A percentile compares a stretch with the other conserved stretches of the same genome.
These are phyloP conservation scores for Linnemannia schmuckeri DNA, from an alignment of 192 early-diverging fungal genomes.

Conservation along the genomic window DNA sequence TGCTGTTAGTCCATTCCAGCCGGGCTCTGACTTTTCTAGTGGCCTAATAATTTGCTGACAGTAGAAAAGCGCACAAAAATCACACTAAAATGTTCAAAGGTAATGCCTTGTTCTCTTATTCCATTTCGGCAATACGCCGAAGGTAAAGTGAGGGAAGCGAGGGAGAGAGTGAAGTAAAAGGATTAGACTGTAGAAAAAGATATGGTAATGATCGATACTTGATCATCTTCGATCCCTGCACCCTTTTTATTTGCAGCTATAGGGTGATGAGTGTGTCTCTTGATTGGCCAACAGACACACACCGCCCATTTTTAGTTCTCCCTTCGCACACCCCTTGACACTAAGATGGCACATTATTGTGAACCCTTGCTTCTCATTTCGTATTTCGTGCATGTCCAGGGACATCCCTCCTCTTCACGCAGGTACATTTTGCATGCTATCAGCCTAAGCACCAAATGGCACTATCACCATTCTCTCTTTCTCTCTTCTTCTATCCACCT, in stretches of 20 bases:
- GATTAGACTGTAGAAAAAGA: not conserved
- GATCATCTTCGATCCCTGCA: too few relatives aligned
- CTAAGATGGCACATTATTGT: not conserved
- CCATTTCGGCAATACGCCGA: not conserved
- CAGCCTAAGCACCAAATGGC: not conserved
- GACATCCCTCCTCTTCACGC: not conserved
- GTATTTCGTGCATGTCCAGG: too few relatives aligned
- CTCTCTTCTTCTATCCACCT: not conserved
- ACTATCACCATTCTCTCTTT: not conserved
- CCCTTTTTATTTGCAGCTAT: too few relatives aligned
- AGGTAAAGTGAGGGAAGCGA: not conserved
- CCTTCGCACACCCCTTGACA: not conserved
- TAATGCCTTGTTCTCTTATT: not conserved
- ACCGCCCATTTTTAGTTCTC: not conserved
- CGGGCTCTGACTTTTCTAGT: not conserved
- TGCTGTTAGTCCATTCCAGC: not conserved
- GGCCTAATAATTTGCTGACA: not conserved
- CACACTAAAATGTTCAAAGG: not conserved
- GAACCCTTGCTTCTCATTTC: not conserved
- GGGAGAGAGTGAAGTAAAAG: not conserved
- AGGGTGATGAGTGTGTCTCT: not conserved
- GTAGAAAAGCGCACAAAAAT: not conserved
- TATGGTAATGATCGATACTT: not conserved
- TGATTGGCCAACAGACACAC: not conserved
- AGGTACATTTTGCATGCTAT: constrained; percentile 1